Evolutionary conservation across 2,329 filamentous ascomycete genomes (phyloP).

Genomic region (Ophiostoma perfectum): DNA sequence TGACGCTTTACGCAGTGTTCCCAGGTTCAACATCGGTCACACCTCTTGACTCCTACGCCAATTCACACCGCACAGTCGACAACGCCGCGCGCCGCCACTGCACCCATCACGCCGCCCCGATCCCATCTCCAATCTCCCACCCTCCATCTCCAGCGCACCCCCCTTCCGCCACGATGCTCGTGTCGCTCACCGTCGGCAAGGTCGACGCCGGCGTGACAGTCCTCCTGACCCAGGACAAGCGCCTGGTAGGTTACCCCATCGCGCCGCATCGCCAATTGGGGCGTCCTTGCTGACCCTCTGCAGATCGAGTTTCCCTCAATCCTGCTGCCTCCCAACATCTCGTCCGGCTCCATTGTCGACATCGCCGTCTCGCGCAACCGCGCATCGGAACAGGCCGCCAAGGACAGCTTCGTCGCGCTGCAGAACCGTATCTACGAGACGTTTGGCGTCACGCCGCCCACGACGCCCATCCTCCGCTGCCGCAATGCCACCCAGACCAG

Average conservation of each 20-base stretch:
- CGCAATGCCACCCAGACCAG: slow-evolving; percentile 98
- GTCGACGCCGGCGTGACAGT: slow-evolving; percentile 98
- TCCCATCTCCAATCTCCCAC: neutral
- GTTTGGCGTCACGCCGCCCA: slow-evolving; percentile 76
- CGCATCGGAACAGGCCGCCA: slow-evolving; percentile 67
- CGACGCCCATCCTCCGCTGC: slow-evolving; percentile 74
- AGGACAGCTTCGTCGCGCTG: slow-evolving; percentile 73
- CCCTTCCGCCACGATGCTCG: slow-evolving; percentile 61
- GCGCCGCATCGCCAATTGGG: neutral
- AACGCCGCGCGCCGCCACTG: no score
- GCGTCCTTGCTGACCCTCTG: slow-evolving; percentile 13
- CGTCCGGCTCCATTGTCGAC: slow-evolving; percentile 94
- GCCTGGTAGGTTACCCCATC: slow-evolving; percentile 60
- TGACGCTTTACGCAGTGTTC: no score
- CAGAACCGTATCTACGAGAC: slow-evolving; percentile 82
- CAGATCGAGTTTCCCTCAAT: slow-evolving; percentile 99
- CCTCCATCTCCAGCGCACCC: neutral
- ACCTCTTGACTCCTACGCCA: no score
- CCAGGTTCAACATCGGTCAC: no score
- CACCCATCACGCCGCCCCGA: neutral
- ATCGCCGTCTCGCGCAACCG: slow-evolving; percentile 90
- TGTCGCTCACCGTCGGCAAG: slow-evolving; percentile 97
- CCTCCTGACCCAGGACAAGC: slow-evolving; percentile 91
- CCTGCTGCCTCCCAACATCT: slow-evolving; percentile 88
- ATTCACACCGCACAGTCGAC: no score